Conservation (phyloP, 805 yeast species). For the Candida piceae region DNA sequence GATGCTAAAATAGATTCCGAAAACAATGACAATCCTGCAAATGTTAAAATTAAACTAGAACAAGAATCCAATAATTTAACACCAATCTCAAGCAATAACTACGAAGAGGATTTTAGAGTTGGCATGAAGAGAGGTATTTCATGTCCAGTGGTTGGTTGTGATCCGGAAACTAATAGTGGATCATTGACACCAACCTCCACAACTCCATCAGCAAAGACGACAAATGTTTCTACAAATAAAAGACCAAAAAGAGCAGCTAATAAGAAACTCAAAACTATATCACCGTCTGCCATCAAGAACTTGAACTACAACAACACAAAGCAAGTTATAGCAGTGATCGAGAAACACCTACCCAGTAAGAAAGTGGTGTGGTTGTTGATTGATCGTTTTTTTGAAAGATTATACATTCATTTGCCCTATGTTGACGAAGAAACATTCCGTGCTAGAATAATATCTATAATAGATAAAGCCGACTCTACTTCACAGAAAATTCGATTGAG, state of each 20-base stretch:
- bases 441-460: constrained; percentile 36
- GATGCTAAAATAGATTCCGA: too few species aligned
- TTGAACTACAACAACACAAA: constrained; percentile 38
- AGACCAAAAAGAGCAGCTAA: constrained; percentile 9
- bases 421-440: constrained; percentile 54
- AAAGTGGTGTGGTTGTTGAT: constrained; percentile 51
- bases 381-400: constrained; percentile 51
- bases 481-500: constrained; percentile 26
- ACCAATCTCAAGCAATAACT: constrained; percentile 12
- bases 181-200: constrained; percentile 1
- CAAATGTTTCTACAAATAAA: constrained; percentile 8
- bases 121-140: constrained; percentile 9
- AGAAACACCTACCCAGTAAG: constrained; percentile 48
- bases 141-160: constrained; percentile 20
- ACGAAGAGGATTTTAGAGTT: constrained; percentile 1
- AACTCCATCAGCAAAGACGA: constrained; percentile 1
- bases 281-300: constrained; percentile 30
- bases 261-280: constrained; percentile 23
- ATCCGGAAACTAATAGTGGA: constrained; percentile 2
- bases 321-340: constrained; percentile 34
- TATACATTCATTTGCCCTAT: constrained; percentile 64
- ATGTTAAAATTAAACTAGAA: background rate
- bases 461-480: constrained; percentile 37
- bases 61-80: constrained; percentile 7
- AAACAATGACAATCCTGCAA: too few species aligned